Base-by-base conservation (phyloP, 2,329 filamentous ascomycete species). In the Polytolypa hystricis region DNA sequence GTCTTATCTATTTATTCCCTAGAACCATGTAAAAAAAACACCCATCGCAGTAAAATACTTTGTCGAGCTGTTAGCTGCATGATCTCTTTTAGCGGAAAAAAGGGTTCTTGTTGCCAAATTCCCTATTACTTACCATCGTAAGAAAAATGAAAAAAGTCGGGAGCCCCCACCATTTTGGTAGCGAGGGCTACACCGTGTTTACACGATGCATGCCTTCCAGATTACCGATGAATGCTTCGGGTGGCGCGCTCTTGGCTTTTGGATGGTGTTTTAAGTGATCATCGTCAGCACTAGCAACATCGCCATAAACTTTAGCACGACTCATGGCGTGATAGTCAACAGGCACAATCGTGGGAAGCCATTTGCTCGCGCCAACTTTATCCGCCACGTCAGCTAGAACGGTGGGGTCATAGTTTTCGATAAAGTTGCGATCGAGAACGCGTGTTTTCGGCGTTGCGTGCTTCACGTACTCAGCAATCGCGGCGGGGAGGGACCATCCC, bases 381-480 rank as follows among this genome's bases (percentile, higher is more conserved):
- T 47, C 41, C 14, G 42, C 46, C 21, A 49, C 23, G 7, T 43
- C 39, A 8, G 37, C 30, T 11, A 57, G 46, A 10, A 38, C 42
- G 11, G 44, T 47, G 16, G 37, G 28, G 15, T 56, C 49, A 31
- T 52, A 56, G 8, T 21, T 34, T 12, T 46, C 42, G 21, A 57
- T 57, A 37, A 49, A 57, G 12, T 40, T 45, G 25, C 47, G 43
- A 33, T 57, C 54, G 5, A 56, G 36, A 4, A 58, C 52, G 19
- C 71, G 65, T 11, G 65, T 60, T 42, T 74, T 74, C 0, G 62
- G 60, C 23, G 54, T 56, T 0, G 71, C 65, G 47, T 78, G 87
- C 1, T 65, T 62, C 43, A 69, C 66, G 62, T 93, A 94, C 58
- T 95, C 87, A 34, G 74, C 67, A 23, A 91, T 57, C 23, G 83